Evolutionary conservation across 1,284 basidiomycete species (phyloP).

Genomic region (Clitocybe nebularis): DNA sequence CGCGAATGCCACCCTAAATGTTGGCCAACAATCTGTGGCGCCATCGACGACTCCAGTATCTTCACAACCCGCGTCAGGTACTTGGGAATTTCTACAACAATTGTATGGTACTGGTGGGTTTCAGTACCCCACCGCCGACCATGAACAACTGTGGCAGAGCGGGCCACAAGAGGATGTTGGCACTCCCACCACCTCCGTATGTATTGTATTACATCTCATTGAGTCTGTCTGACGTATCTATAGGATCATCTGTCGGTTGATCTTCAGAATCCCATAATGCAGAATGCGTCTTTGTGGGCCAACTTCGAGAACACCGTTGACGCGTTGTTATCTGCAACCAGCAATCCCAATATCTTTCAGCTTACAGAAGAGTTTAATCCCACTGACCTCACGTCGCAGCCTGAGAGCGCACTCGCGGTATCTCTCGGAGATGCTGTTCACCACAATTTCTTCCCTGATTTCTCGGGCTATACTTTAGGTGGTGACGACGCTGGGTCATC

Average conservation of each 20-base stretch:
- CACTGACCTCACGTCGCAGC: background rate
- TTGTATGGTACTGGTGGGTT: too few relatives aligned
- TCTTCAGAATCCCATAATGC: background rate
- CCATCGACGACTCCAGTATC: background rate
- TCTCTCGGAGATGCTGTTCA: conserved; percentile 2
- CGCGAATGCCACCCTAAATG: too few relatives aligned
- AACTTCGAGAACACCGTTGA: background rate
- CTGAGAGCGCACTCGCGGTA: conserved; percentile 1
- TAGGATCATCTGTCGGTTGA: conserved; percentile 6
- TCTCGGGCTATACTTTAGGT: conserved; percentile 1
- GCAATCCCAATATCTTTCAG: conserved; percentile 4
- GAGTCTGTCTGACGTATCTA: background rate
- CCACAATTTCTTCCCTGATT: conserved; percentile 1
- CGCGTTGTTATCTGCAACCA: background rate
- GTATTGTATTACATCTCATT: background rate
- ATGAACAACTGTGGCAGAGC: too few relatives aligned
- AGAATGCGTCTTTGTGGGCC: background rate
- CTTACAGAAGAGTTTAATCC: conserved; percentile 1
- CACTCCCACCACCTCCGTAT: background rate
- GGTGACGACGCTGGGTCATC: too few relatives aligned
- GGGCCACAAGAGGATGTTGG: background rate
- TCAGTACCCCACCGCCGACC: too few relatives aligned
- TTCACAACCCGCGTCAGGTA: background rate
- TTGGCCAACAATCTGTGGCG: background rate
- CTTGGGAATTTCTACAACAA: too few relatives aligned